phyloP scores from a whole-genome alignment of 2,329 filamentous ascomycete species.

The Cordyceps tenuipes region DNA sequence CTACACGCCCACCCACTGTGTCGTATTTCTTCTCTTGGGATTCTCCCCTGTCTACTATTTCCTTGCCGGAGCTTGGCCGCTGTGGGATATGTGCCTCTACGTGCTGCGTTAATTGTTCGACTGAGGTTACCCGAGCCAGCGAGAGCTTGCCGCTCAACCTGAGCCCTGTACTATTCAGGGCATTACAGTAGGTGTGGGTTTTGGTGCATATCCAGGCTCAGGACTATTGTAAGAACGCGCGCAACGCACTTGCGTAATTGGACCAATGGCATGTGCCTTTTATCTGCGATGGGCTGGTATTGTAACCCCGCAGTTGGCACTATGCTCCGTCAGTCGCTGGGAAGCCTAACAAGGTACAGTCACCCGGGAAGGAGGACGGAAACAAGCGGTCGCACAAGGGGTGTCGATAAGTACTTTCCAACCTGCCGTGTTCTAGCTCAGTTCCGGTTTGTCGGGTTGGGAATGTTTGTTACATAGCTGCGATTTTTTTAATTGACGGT shows the following conservation, averaged over 20 bases:
- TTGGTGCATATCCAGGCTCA: not conserved
- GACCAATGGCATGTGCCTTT: not conserved
- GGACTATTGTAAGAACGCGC: not conserved
- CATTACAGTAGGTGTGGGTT: not conserved
- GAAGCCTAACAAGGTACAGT: slow-evolving; percentile 1
- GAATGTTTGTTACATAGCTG: not conserved
- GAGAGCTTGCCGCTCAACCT: not conserved
- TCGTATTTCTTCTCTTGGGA: not conserved
- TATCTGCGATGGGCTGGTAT: not conserved
- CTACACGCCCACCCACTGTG: not conserved
- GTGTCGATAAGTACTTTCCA: not conserved
- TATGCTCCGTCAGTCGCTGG: slow-evolving; percentile 1
- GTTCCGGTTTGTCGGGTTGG: not conserved
- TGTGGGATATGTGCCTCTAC: no score
- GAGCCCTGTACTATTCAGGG: not conserved
- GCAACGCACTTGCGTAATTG: not conserved
- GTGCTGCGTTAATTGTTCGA: no score
- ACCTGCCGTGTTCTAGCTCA: not conserved
- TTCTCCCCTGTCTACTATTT: not conserved
- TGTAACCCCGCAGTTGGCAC: not conserved
- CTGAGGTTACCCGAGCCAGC: no score
- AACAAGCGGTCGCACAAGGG: not conserved
- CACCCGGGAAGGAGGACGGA: slow-evolving; percentile 4
- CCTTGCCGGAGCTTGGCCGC: not conserved
- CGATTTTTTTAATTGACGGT: not conserved